Evolutionary conservation across 768 basidiomycete species (phyloP), one percentile per base, ranked within the genome.

Genomic region (Leucocoprinus birnbaumii): DNA sequence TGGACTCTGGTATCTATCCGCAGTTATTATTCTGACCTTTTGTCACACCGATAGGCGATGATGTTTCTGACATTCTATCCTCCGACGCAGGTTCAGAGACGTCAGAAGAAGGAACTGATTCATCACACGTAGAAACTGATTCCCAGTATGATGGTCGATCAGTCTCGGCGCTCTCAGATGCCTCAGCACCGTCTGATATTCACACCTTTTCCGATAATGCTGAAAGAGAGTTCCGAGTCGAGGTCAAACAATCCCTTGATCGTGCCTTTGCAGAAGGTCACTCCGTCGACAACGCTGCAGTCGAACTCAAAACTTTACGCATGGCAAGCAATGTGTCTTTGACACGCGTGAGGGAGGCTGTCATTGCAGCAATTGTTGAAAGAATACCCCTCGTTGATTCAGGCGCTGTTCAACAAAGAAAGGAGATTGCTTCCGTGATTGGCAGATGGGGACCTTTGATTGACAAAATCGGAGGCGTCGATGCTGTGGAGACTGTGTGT

Each of bases 281-380:
- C 72, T 87, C 86, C 10, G 86, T 96, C 44, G 93, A 96, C 61
- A 94, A 97, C 68, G 94, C 94, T 1, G 80, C 91, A 0, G 89
- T 98, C 58, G 96, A 98, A 67, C 80, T 98, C 57, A 94, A 96
- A 73, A 97, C 96, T 42, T 80, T 99, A 43, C 89, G 95, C 47
- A 96, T 98, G 92, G 93, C 94, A 34, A 91, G 88, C 63, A 98
- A 98, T 63, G 96, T 98, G 24, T 82, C 91, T 10, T 78, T 97
- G 18, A 80, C 80, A n/a, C 78, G 85, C 48, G 94, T 97, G 14
- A 80, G 90, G 49, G 89, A 94, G 68, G 89, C 89, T 14, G 91
- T 98, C n/a, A 78, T 98, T 35, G 79, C 79, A n/a, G 89, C 85
- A 37, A 78, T 98, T 55, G 85, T 96, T 53, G 83, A 85, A 56